These are phyloP conservation scores for Melanomma pulvis-pyrius DNA, from an alignment of 495 filamentous ascomycete species.

Conservation along the genomic window DNA sequence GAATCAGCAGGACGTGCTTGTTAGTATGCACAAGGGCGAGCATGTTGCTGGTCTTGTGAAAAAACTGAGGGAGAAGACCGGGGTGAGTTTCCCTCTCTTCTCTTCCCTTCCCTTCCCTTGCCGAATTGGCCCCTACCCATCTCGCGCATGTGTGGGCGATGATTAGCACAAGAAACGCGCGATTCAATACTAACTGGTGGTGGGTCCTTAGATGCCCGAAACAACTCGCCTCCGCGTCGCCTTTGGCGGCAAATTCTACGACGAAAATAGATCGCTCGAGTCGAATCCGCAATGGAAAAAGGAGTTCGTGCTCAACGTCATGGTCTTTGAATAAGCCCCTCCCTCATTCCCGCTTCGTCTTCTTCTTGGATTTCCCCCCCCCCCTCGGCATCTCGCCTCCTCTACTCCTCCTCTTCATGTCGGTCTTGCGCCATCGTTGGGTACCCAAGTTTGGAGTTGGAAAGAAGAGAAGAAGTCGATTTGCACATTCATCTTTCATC, in stretches of 20 bases:
- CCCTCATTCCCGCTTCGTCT: background rate
- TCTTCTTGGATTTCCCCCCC: background rate
- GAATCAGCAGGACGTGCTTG: background rate
- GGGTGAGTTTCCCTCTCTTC: slow-evolving; percentile 7
- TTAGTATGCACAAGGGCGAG: background rate
- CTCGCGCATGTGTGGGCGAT: background rate
- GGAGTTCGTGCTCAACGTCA: slow-evolving; percentile 3
- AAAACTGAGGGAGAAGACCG: background rate
- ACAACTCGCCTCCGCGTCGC: slow-evolving; percentile 1
- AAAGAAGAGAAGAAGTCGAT: too few relatives aligned
- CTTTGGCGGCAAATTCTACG: slow-evolving; percentile 14
- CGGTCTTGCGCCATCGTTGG: too few relatives aligned
- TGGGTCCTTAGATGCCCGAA: background rate
- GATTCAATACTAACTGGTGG: background rate
- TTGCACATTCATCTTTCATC: too few relatives aligned
- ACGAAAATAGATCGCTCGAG: background rate
- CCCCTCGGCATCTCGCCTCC: background rate
- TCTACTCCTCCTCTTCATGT: too few relatives aligned
- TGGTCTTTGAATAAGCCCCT: background rate
- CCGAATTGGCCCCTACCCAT: background rate
- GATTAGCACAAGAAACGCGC: background rate
- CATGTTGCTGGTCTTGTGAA: background rate
- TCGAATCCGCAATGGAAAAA: slow-evolving; percentile 1
- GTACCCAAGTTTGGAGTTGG: too few relatives aligned
- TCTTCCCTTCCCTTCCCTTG: too few relatives aligned